Evolutionary conservation across 352 stramenopile genomes (phyloP).

Genomic region (Pythium rishiriense): DNA sequence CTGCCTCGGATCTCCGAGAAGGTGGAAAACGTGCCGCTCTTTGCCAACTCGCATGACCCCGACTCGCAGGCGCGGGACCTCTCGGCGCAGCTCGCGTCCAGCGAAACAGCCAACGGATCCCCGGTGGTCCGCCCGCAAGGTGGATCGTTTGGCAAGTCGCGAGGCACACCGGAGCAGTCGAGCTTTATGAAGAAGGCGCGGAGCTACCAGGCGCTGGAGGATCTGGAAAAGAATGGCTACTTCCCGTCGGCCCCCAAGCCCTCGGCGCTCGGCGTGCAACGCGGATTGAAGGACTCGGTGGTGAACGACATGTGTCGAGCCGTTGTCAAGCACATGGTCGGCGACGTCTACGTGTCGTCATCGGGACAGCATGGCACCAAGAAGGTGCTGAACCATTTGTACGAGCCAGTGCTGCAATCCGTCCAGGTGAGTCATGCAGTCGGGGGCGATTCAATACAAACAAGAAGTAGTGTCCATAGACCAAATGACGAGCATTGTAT

Average conservation of each 20-base stretch:
- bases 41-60: conserved; percentile 54
- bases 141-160: conserved; percentile 61
- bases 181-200: conserved; percentile 76
- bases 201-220: conserved; percentile 78
- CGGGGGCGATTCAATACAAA: not conserved
- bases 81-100: conserved; percentile 57
- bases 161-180: conserved; percentile 23
- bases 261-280: conserved; percentile 76
- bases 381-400: conserved; percentile 85
- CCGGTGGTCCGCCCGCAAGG: conserved; percentile 33
- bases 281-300: conserved; percentile 82
- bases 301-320: conserved; percentile 89
- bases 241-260: conserved; percentile 75
- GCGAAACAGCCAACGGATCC: conserved; percentile 28
- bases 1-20: conserved; percentile 74
- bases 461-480: not conserved
- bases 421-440: conserved; percentile 32
- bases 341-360: conserved; percentile 80
- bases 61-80: conserved; percentile 58
- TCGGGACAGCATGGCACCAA: conserved; percentile 64
- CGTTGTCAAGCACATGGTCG: conserved; percentile 89
- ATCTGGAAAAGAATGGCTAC: conserved; percentile 84
- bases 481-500: not conserved
- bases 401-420: conserved; percentile 82
- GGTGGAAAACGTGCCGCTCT: conserved; percentile 55